These are phyloP conservation scores for Aspergillus clavatus DNA, from an alignment of 2,329 filamentous ascomycete genomes.

Conservation along the genomic window DNA sequence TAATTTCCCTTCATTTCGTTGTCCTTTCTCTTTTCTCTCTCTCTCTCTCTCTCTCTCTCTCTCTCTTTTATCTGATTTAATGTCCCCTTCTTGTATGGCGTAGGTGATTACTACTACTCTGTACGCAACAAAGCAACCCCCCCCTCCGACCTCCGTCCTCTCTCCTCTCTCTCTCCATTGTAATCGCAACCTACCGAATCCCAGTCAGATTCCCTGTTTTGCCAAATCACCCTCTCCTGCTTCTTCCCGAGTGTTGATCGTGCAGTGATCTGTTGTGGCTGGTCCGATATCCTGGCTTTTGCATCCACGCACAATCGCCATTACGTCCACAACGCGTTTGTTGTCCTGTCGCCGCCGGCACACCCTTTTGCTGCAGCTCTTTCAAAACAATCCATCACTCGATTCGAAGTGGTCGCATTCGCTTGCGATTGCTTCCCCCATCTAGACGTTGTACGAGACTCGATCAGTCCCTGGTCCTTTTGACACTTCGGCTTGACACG, in stretches of 20 bases:
- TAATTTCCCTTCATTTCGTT: slow-evolving; percentile 8
- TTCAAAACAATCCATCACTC: neutral
- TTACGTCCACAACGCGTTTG: slow-evolving; percentile 17
- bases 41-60: neutral
- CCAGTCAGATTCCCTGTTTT: slow-evolving; percentile 10
- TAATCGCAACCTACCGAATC: slow-evolving; percentile 2
- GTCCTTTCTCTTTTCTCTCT: slow-evolving; percentile 9
- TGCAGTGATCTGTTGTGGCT: slow-evolving; percentile 11
- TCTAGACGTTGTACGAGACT: neutral
- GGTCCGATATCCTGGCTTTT: slow-evolving; percentile 13
- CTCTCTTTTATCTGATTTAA: slow-evolving; percentile 2
- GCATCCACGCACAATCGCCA: slow-evolving; percentile 11
- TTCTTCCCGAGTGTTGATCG: slow-evolving; percentile 9
- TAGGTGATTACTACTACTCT: slow-evolving; percentile 3
- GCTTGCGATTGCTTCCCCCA: neutral
- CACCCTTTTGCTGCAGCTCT: neutral
- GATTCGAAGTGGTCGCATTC: neutral
- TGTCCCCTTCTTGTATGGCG: slow-evolving; percentile 4
- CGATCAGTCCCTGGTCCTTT: neutral
- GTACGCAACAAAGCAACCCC: too few relatives aligned
- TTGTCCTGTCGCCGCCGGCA: slow-evolving; percentile 11
- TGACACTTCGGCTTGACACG: neutral
- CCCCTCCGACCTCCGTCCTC: slow-evolving; percentile 2
- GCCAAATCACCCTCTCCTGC: slow-evolving; percentile 10
- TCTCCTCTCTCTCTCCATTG: too few relatives aligned